Conservation (phyloP, 164 flowering plant genomes). For the Chimonanthus salicifolius region DNA sequence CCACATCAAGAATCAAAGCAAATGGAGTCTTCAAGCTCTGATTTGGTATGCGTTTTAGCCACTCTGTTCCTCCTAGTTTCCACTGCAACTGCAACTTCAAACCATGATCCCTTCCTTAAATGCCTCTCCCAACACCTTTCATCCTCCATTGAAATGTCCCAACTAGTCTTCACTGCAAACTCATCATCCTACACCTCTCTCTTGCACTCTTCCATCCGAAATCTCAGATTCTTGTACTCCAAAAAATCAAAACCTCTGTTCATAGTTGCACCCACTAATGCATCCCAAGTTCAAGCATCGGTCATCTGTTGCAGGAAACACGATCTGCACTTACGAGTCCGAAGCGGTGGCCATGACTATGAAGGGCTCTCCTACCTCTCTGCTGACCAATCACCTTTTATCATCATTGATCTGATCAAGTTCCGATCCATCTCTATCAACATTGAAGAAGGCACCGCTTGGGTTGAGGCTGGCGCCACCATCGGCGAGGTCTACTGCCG, state of each 20-base stretch:
- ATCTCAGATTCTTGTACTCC: slow-evolving; percentile 12
- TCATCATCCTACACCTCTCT: slow-evolving; percentile 9
- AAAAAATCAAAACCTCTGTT: slow-evolving; percentile 14
- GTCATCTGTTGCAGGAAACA: slow-evolving; percentile 15
- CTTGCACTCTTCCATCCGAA: slow-evolving; percentile 12
- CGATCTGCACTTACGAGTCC: slow-evolving; percentile 16
- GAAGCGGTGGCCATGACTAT: slow-evolving; percentile 37
- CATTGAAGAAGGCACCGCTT: slow-evolving; percentile 12
- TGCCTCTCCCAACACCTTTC: slow-evolving; percentile 1
- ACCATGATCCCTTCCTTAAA: slow-evolving; percentile 1
- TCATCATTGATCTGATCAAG: slow-evolving; percentile 23
- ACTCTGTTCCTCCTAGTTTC: neutral
- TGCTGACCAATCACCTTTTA: slow-evolving; percentile 7
- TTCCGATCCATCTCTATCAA: slow-evolving; percentile 19
- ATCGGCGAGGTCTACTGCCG: slow-evolving; percentile 30
- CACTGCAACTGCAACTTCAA: neutral
- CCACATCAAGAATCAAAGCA: neutral
- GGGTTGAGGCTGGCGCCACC: slow-evolving; percentile 30
- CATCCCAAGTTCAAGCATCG: slow-evolving; percentile 24
- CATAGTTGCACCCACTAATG: slow-evolving; percentile 20
- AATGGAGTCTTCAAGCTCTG: neutral
- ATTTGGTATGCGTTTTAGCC: neutral
- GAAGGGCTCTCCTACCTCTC: slow-evolving; percentile 28
- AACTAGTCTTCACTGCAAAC: neutral
- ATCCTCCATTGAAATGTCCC: neutral